Base-by-base conservation (phyloP, 1,139 yeast genomes). In the Scheffersomyces cryptocercus region DNA sequence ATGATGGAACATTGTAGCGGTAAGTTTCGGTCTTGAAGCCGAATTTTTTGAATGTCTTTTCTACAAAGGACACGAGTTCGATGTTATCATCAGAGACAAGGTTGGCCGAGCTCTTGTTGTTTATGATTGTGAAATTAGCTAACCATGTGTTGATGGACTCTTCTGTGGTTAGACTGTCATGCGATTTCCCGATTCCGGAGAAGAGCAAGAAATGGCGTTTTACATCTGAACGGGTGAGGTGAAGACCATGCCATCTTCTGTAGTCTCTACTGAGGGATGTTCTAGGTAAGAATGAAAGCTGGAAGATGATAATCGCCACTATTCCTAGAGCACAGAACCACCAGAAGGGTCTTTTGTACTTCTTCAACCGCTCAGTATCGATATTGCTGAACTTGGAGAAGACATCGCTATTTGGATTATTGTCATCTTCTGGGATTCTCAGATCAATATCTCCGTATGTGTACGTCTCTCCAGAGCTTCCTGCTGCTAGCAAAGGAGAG, bases 201-300 rank as follows among this genome's bases (percentile, higher is more conserved):
- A 38, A 54, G 3, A 52, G 53, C 24, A 60, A 46, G 29, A 53
- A 60, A 35, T 77, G 64, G 38, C 91, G 63, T 51, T 82, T 78
- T 28, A 84, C 76, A 49, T 85, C 93, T n/a, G 79, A 73, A 47
- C 75, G 77, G 3, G 90, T 82, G 40, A 85, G 57, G 43, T 68
- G 77, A 26, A 84, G 75, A 16, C 84, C 82, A 62, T 89, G 89
- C 55, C 88, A 65, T 43, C 96, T 67, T 53, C 93, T 76, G 60
- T 88, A 82, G 62, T 91, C 98, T 50, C 97, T 73, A 42, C 87
- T 82, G 14, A 89, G 68, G 1, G 97, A 88, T 1, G 98, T 89
- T 46, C 97, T 67, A 1, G 97, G 97, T 28, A 90, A 70, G 59
- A 91, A 91, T 1, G 88, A 81, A 40, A 89, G 69, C 43, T 86